phyloP scores from a whole-genome alignment of 1,284 basidiomycete species.

The Ceratobasidium sp. region DNA sequence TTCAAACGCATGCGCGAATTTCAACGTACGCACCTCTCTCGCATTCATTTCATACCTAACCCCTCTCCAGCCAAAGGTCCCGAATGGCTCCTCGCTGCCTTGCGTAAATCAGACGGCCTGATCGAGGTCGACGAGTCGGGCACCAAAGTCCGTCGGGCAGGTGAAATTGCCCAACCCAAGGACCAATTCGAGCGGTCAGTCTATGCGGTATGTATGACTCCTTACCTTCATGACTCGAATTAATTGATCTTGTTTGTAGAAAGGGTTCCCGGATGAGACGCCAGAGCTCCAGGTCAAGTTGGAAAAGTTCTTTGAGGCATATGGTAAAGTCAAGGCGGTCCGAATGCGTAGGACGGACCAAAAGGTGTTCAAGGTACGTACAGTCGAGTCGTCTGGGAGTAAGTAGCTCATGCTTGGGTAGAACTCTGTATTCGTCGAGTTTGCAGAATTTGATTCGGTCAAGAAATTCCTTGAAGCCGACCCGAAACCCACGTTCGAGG shows the following conservation, averaged over 20 bases:
- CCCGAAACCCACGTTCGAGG: slow-evolving; percentile 79
- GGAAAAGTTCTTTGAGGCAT: slow-evolving; percentile 83
- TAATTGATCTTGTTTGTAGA: slow-evolving; percentile 56
- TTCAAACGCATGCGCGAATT: slow-evolving; percentile 96
- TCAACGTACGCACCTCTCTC: slow-evolving; percentile 37
- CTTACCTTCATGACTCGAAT: background rate
- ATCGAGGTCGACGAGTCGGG: slow-evolving; percentile 81
- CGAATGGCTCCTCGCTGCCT: slow-evolving; percentile 69
- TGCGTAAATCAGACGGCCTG: slow-evolving; percentile 65
- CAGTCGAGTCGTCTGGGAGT: background rate
- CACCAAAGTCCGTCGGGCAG: slow-evolving; percentile 73
- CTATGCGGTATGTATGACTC: slow-evolving; percentile 71
- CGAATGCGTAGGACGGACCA: slow-evolving; percentile 79
- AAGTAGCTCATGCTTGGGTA: slow-evolving; percentile 48
- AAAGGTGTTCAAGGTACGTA: slow-evolving; percentile 81
- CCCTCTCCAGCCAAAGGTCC: slow-evolving; percentile 56
- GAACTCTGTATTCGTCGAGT: slow-evolving; percentile 95
- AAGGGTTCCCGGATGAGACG: slow-evolving; percentile 86
- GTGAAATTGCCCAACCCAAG: slow-evolving; percentile 74
- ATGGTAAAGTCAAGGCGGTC: slow-evolving; percentile 84
- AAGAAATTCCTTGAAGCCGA: slow-evolving; percentile 80
- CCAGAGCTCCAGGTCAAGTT: slow-evolving; percentile 75
- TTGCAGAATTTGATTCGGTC: slow-evolving; percentile 72
- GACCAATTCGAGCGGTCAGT: slow-evolving; percentile 79
- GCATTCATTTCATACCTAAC: background rate